Evolutionary conservation across 768 basidiomycete genomes (phyloP), one percentile per base, ranked within the genome.

Genomic region (Auriscalpium orientale): DNA sequence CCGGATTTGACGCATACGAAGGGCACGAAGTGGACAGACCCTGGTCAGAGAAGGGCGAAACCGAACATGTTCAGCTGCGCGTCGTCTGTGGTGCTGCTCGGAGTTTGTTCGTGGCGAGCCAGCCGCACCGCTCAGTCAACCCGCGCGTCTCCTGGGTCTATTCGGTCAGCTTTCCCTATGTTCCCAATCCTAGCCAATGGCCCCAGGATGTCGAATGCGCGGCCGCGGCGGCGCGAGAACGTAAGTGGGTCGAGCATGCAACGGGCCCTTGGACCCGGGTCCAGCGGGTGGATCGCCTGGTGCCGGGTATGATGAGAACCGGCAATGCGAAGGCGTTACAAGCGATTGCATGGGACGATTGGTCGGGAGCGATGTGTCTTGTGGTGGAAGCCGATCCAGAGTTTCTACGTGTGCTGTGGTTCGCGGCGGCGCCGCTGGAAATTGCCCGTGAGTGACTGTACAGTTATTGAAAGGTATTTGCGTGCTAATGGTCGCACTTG

Each of bases 311-410:
- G 38, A 54, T 22, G 57, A 60, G 53, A 58, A 7, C 15, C 40
- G 18, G 15, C 40, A 22, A 38, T 60, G 59, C 43, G 45, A 56
- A 5, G 51, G 53, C 1, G 59, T 57, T 60, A 11, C 50, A 47
- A n/a, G 49, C 57, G 35, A 51, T 60, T 15, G 59, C 53, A 18
- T 60, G 59, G 59, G 59, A 60, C 16, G 59, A 60, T 15, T 60
- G 59, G 57, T 46, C 58, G 35, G 58, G 59, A 53, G 54, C 34
- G 18, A 22, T 60, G 54, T 58, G 57, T 43, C 49, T 43, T 16
- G 57, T 54, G 21, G 28, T 28, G 28, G 28, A 28, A 4, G 28
- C 28, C 4, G 28, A 28, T 2, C 28, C 28, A 28, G 2, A 28
- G 28, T 2, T 28, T 4, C 28, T 28, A 28, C 4, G 28, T 28